Conservation (phyloP, 148 eudicot species). For the Mesembryanthemum crystallinum region DNA sequence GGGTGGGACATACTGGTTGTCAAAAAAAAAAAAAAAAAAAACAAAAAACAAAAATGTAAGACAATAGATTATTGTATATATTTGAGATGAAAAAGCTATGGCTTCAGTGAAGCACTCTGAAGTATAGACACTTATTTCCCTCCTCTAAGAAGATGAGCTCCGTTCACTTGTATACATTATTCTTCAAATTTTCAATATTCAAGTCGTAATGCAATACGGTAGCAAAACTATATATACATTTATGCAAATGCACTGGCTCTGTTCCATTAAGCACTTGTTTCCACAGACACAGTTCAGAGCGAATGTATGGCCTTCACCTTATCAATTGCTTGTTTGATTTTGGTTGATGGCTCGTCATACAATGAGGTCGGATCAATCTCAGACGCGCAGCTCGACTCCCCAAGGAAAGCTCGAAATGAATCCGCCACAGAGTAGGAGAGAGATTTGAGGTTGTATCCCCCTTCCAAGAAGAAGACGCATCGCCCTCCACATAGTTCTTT, state of each 20-base stretch:
- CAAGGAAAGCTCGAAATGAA: slow-evolving; percentile 84
- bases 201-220: no score
- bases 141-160: no score
- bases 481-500: slow-evolving; percentile 85
- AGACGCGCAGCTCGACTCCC: slow-evolving; percentile 69
- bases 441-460: slow-evolving; percentile 82
- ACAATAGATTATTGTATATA: no score
- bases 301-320: slow-evolving; percentile 74
- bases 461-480: slow-evolving; percentile 94
- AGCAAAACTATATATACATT: no score
- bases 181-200: no score
- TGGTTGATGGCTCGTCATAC: slow-evolving; percentile 77
- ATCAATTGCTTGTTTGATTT: slow-evolving; percentile 69
- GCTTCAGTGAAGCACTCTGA: no score
- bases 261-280: background rate
- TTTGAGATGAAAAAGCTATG: no score
- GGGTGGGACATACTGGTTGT: no score
- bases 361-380: slow-evolving; percentile 65
- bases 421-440: slow-evolving; percentile 83
- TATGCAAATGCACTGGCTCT: background rate
- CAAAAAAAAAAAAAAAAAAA: no score
- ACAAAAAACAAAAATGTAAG: no score
- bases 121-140: no score
- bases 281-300: slow-evolving; percentile 27
- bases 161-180: no score